A percentile compares a stretch with the other conserved stretches of the same genome.
Evolutionary conservation across 192 early-diverging fungal genomes (phyloP).

Genomic region (Rhizoclosmatium globosum): DNA sequence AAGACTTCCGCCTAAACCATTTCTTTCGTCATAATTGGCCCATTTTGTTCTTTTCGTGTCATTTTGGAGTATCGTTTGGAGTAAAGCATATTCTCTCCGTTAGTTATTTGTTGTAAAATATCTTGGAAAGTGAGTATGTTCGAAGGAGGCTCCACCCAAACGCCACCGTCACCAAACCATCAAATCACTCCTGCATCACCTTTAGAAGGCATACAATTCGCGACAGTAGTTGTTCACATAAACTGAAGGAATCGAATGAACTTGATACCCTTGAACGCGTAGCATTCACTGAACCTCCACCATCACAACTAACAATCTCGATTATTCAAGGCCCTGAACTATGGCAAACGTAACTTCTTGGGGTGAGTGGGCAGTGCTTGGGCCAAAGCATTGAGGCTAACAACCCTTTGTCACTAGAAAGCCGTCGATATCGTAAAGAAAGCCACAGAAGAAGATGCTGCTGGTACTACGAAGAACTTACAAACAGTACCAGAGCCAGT

Average conservation of each 20-base stretch:
- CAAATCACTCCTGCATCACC: too few relatives aligned
- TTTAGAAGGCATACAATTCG: too few relatives aligned
- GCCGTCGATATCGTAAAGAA: conserved; percentile 92
- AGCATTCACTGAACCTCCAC: too few relatives aligned
- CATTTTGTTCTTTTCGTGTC: neutral
- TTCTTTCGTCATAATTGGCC: neutral
- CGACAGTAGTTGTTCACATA: too few relatives aligned
- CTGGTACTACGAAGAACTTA: conserved; percentile 92
- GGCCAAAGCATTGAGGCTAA: neutral
- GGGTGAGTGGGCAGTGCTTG: conserved; percentile 28
- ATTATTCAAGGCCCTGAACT: neutral
- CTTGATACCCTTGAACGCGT: too few relatives aligned
- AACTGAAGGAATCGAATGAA: too few relatives aligned
- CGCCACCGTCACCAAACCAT: too few relatives aligned
- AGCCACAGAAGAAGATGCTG: conserved; percentile 92
- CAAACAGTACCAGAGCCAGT: conserved; percentile 83
- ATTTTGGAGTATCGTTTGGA: neutral
- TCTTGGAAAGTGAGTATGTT: too few relatives aligned
- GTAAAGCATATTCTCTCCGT: neutral
- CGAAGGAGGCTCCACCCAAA: too few relatives aligned
- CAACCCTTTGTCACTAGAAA: conserved; percentile 54
- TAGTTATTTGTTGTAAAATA: too few relatives aligned
- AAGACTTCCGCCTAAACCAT: conserved; percentile 14
- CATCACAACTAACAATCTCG: neutral
- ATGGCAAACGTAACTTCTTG: conserved; percentile 51